Evolutionary conservation across 1,284 basidiomycete genomes (phyloP).

Genomic region (Sphaerobolus stellatus): DNA sequence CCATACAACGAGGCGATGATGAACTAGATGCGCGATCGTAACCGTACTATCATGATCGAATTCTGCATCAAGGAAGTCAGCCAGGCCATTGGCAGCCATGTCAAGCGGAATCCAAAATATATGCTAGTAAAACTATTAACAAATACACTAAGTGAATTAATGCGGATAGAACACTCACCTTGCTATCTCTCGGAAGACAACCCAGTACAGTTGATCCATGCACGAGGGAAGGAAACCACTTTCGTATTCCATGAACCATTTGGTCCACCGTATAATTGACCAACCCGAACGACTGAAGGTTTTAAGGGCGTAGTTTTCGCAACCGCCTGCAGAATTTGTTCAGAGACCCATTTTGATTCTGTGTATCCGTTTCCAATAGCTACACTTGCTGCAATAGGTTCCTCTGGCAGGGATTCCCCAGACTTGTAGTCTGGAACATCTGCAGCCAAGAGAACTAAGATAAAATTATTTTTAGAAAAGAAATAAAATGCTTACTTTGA

Average conservation of each 20-base stretch:
- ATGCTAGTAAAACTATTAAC: too few relatives aligned
- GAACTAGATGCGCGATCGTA: constrained; percentile 13
- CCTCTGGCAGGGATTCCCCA: constrained; percentile 15
- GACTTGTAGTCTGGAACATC: background rate
- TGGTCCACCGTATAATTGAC: constrained; percentile 27
- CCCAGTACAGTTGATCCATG: background rate
- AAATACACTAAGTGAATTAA: background rate
- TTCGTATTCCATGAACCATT: constrained; percentile 29
- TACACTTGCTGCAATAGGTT: constrained; percentile 19
- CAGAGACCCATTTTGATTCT: constrained; percentile 35
- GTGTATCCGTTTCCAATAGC: constrained; percentile 31
- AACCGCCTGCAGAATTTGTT: constrained; percentile 27
- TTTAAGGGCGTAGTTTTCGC: constrained; percentile 22
- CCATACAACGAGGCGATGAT: background rate
- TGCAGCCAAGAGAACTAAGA: background rate
- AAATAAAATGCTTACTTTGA: background rate
- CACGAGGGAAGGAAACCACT: constrained; percentile 31
- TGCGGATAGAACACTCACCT: background rate
- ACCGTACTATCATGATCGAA: too few relatives aligned
- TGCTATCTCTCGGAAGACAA: background rate
- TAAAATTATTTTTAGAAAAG: too few relatives aligned
- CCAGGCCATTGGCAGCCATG: background rate
- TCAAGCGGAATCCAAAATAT: background rate
- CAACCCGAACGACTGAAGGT: constrained; percentile 27
- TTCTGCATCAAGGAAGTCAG: background rate